A percentile compares a stretch with the other conserved stretches of the same genome.
phyloP scores from a whole-genome alignment of 495 filamentous ascomycete species.

The Neurospora sp. region DNA sequence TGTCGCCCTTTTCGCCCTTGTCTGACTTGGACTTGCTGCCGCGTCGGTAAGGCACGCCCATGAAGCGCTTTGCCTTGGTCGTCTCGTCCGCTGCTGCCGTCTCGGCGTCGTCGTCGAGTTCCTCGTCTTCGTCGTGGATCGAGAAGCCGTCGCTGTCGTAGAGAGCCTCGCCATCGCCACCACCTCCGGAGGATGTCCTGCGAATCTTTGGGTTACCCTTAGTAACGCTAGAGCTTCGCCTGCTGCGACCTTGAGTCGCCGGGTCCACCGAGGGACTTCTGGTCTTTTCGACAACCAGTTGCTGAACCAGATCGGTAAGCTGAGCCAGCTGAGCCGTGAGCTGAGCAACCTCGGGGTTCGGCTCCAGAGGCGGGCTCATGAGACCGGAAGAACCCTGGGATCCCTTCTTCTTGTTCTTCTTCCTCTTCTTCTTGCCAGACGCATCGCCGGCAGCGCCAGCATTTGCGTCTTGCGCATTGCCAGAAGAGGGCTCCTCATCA shows the following conservation, averaged over 20 bases:
- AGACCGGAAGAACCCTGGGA: neutral
- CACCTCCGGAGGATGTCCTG: neutral
- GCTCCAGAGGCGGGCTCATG: neutral
- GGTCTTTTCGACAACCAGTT: neutral
- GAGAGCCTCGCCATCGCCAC: neutral
- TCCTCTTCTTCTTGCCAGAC: constrained; percentile 1
- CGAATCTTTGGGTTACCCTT: neutral
- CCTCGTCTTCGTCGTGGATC: neutral
- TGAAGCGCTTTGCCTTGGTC: neutral
- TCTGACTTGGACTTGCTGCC: neutral
- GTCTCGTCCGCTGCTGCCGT: neutral
- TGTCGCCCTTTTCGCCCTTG: neutral
- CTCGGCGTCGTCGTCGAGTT: neutral
- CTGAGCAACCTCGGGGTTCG: neutral
- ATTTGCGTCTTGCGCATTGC: neutral
- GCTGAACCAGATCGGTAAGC: neutral
- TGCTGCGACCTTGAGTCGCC: neutral
- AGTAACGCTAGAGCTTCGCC: neutral
- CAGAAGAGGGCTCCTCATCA: neutral
- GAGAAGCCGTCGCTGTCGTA: neutral
- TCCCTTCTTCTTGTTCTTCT: constrained; percentile 8
- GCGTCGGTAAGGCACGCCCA: neutral
- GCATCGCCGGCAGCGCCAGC: neutral
- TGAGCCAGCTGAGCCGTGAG: neutral
- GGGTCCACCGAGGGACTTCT: neutral